A percentile compares a stretch with the other conserved stretches of the same genome.
phyloP scores from a whole-genome alignment of 1,284 basidiomycete species.

The Naganishia liquefaciens region DNA sequence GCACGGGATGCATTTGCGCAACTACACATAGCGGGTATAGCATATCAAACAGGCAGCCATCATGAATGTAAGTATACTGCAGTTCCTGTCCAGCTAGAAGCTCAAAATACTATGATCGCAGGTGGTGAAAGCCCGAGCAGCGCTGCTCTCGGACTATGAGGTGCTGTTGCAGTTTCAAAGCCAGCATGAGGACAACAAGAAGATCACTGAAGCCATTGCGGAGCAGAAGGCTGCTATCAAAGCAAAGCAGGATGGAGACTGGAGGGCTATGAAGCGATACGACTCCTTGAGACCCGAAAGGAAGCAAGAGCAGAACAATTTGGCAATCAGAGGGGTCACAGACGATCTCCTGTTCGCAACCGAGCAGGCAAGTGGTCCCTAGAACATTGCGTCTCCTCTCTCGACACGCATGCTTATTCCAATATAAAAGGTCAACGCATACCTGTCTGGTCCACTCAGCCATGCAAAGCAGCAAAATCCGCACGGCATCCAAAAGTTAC shows the following conservation, averaged over 20 bases:
- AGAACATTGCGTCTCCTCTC: too few species aligned
- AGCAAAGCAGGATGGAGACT: slow-evolving; percentile 70
- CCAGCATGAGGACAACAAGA: slow-evolving; percentile 65
- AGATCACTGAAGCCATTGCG: slow-evolving; percentile 65
- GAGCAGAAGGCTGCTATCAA: slow-evolving; percentile 55
- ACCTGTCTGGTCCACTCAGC: slow-evolving; percentile 58
- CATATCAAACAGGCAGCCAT: slow-evolving; percentile 1
- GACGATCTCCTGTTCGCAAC: slow-evolving; percentile 85
- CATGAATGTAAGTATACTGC: slow-evolving; percentile 11
- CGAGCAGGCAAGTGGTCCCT: slow-evolving; percentile 67
- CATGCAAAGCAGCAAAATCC: slow-evolving; percentile 69
- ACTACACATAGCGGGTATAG: background rate
- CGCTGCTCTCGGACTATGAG: slow-evolving; percentile 81
- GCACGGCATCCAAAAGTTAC: slow-evolving; percentile 66
- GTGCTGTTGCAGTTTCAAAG: slow-evolving; percentile 76
- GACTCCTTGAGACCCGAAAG: slow-evolving; percentile 42
- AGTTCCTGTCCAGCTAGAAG: background rate
- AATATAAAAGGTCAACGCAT: slow-evolving; percentile 65
- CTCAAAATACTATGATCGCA: slow-evolving; percentile 44
- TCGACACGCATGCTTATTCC: too few species aligned
- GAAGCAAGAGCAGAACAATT: slow-evolving; percentile 56
- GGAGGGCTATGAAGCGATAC: slow-evolving; percentile 46
- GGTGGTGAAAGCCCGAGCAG: slow-evolving; percentile 75
- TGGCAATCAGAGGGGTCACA: slow-evolving; percentile 55
- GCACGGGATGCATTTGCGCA: background rate